Conservation (phyloP, 164 flowering plant genomes). For the Magnolia changhungtana region DNA sequence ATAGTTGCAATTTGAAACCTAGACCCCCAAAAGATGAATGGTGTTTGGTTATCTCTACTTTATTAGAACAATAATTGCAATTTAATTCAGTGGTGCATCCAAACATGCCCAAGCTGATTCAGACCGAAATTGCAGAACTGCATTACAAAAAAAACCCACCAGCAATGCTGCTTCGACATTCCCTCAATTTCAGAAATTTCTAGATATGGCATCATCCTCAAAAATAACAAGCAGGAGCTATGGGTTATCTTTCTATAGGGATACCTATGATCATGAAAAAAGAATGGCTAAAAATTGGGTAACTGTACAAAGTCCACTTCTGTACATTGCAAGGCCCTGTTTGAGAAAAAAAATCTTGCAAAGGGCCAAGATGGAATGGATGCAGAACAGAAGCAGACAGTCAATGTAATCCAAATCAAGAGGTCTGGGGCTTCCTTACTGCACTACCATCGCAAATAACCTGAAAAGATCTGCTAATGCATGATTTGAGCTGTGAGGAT, state of each 20-base stretch:
- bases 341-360: neutral
- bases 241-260: neutral
- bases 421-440: neutral
- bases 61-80: neutral
- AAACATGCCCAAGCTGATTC: neutral
- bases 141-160: neutral
- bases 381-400: neutral
- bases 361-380: neutral
- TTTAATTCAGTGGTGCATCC: neutral
- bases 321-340: slow-evolving; percentile 14
- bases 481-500: slow-evolving; percentile 16
- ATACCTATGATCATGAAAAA: slow-evolving; percentile 9
- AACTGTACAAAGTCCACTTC: slow-evolving; percentile 24
- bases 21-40: no score
- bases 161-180: neutral
- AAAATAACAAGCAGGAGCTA: neutral
- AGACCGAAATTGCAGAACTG: neutral
- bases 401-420: slow-evolving; percentile 5
- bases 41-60: no score
- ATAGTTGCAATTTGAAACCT: no score
- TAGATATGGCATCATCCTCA: neutral
- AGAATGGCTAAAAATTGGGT: slow-evolving; percentile 5
- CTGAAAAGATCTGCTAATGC: slow-evolving; percentile 18
- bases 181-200: neutral
- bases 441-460: slow-evolving; percentile 7